Percentiles rank a stretch among this genome's conserved stretches.
Evolutionary conservation across 805 yeast genomes (phyloP).

Genomic region (Nakazawaea ishiwadae): DNA sequence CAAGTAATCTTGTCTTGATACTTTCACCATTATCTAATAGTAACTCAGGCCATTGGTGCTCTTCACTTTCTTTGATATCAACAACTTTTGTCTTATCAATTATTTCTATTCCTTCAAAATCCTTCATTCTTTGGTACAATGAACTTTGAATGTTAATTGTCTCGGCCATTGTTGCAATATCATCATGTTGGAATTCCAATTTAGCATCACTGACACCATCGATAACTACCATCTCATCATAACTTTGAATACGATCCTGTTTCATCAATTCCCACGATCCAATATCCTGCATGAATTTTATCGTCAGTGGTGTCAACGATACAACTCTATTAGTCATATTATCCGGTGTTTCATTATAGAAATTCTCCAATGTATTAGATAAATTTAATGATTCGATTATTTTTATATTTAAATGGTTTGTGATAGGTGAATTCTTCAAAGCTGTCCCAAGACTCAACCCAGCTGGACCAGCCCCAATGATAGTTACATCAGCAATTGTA

Average conservation of each 20-base stretch:
- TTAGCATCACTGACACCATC: conserved; percentile 75
- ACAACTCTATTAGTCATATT: conserved; percentile 75
- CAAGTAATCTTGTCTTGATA: conserved; percentile 65
- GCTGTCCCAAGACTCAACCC: conserved; percentile 86
- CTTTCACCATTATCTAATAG: conserved; percentile 59
- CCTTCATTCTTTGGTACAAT: conserved; percentile 47
- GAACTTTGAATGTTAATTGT: conserved; percentile 79
- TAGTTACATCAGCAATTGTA: conserved; percentile 58
- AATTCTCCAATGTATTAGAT: conserved; percentile 39
- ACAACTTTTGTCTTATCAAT: conserved; percentile 67
- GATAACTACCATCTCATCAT: conserved; percentile 79
- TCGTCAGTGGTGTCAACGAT: conserved; percentile 79
- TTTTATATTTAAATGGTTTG: conserved; percentile 56
- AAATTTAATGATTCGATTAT: conserved; percentile 73
- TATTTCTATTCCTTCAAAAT: conserved; percentile 38
- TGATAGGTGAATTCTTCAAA: conserved; percentile 59
- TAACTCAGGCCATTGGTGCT: conserved; percentile 72
- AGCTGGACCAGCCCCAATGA: conserved; percentile 97
- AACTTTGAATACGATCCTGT: conserved; percentile 69
- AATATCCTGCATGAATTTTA: conserved; percentile 57
- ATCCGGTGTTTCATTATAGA: conserved; percentile 39
- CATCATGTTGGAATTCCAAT: conserved; percentile 65
- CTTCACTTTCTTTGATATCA: conserved; percentile 34
- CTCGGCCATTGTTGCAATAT: conserved; percentile 84
- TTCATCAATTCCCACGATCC: conserved; percentile 74